Base-by-base conservation (phyloP, 345 rosid genomes). In the Eucalyptus leucophloia region DNA sequence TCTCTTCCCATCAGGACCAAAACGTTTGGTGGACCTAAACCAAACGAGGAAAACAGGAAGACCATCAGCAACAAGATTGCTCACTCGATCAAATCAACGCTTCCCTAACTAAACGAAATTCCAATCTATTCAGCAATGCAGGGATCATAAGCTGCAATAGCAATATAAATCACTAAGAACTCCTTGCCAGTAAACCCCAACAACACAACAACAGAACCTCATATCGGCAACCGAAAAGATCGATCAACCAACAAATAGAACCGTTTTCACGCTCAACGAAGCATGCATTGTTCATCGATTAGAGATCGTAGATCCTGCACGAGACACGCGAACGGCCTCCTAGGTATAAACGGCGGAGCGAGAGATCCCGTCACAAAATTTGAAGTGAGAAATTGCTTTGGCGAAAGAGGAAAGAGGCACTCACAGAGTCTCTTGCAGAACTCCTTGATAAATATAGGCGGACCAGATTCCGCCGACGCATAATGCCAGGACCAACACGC, bases 381-480 rank as follows among this genome's bases (percentile, higher is more conserved):
- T 21, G 83, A 37, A 37, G 47, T 4, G 47, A 37, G 32, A 11
- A 77, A 77, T 77, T 37, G 83, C 45, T 40, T 42, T 6, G 83
- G 83, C 47, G 21, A 77, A 37, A 32, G 21, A 37, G 42, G 24
- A 18, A 77, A 77, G 13, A 26, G 42, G 83, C 9, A 89, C 98
- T 92, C 93, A 98, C 99, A 97, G 91, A 53, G 97, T 98, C 88
- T 98, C 99, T 86, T 98, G 99, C 80, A 98, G 98, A 92, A 96
- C 88, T 86, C 99, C 99, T 94, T 97, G 99, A 92, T 98, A 98
- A 88, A 98, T 96, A 88, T 98, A 98, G 23, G 99, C 98, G 77
- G 99, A 90, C 99, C 99, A 97, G 92, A 98, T 97, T 91, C 99
- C 99, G 89, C 97, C 95, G 89, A 97, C 96, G 92, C 99, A 98